Base-by-base conservation (phyloP, 2,329 filamentous ascomycete genomes). In the Ilyonectria destructans region DNA sequence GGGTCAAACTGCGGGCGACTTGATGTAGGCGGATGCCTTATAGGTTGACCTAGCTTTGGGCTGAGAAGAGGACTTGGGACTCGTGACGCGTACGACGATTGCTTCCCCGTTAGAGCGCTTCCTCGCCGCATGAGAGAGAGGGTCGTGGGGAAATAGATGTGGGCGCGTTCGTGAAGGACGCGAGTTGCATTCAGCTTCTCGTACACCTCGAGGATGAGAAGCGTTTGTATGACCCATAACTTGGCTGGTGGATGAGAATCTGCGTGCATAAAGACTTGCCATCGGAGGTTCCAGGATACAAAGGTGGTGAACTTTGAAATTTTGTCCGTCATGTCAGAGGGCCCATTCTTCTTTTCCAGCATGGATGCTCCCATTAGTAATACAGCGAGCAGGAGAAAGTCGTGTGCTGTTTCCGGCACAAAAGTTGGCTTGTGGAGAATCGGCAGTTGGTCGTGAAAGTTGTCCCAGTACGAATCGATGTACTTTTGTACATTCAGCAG, bases 261-360 rank as follows among this genome's bases (percentile, higher is more conserved):
- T 10, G 75, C 74, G 17, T 77, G 75, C 75, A 77, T 77, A 57
- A 77, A 77, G 3, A 77, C 74, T 40, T 77, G 75, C 75, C 75
- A 77, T 6, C 75, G 71, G 1, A 77, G 61, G 26, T 77, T 77
- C 75, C 75, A 77, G 2, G 75, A 77, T 5, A 77, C 75, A 37
- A 77, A 77, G 2, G 75, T 77, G 29, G 74, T 77, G 49, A 77
- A 77, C 19, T 77, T 77, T 65, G 73, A 70, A 65, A 77, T 73
- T 66, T 76, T 77, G 7, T 74, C 74, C 45, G 69, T 56, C 21
- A 56, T 69, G 33, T 73, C 74, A 17, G 69, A 57, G 2, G 66
- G 58, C 3, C 58, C 33, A 2, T 59, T 69, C 26, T 73, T 75
- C 51, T 74, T 75, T 17, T 77, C 72, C 0, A 77, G 68, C 75